Base-by-base conservation (phyloP, 75 land plant genomes). In the Ceratopteris richardii region DNA sequence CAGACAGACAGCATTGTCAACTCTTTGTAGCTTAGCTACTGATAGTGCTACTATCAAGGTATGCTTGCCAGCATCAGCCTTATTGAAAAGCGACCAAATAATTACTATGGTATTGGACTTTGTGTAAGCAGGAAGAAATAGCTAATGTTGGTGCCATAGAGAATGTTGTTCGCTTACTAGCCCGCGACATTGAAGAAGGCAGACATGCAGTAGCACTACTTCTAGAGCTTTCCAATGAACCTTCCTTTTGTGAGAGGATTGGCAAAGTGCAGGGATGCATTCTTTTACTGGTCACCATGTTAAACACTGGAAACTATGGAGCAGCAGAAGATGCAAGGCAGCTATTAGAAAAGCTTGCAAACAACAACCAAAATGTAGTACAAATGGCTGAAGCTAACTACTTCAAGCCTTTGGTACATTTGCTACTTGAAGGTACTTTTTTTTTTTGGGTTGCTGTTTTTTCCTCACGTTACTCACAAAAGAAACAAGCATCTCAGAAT, bases 301-400 rank as follows among this genome's bases (percentile, higher is more conserved):
- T 57, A 31, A 78, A 62, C 23, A 56, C 77, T 58, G 81, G 77
- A 40, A 70, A 81, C 50, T 47, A 53, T 39, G 72, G 68, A 26
- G 81, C 85, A 28, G 75, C 74, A 11, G 77, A 71, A 51, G 73
- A 71, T 71, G 81, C 88, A 1, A 51, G 50, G 21, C 74, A 67
- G 54, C 63, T 84, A 21, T 64, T 84, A 42, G 57, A 40, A 42
- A 71, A 69, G 22, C 77, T 84, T 39, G 68, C 88, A 16, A 64
- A 68, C 59, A 66, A 62, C 51, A 85, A 81, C n/a, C 73, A 73
- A 21, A 81, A 81, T 59, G 78, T 81, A 1, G 72, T 81, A 20
- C 81, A 71, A 46, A 84, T 84, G 88, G 88, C 85, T 25, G 80
- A 77, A 65, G 85, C 88, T 33, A 84, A 84, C 57, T 76, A 84